These are phyloP conservation scores for Saccharomyces pastorianus DNA, from an alignment of 1,139 yeast species.

Conservation along the genomic window DNA sequence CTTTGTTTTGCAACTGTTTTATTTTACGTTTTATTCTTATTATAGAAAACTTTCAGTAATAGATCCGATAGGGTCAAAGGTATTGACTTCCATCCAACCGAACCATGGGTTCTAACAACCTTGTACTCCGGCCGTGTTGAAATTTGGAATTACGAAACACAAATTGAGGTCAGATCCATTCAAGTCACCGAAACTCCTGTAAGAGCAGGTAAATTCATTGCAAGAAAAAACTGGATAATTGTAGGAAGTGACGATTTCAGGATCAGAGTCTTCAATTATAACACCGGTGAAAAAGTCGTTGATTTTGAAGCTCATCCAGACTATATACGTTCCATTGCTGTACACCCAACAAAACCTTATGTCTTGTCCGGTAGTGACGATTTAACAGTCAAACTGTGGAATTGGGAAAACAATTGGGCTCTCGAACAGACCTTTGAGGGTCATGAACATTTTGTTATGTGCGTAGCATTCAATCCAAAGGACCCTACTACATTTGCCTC, in stretches of 20 bases:
- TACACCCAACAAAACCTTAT: constrained; percentile 88
- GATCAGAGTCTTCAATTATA: constrained; percentile 85
- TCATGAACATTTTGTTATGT: constrained; percentile 92
- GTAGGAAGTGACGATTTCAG: constrained; percentile 96
- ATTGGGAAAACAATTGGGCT: constrained; percentile 93
- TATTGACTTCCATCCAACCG: constrained; percentile 94
- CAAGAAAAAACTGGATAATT: constrained; percentile 95
- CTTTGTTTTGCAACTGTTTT: neutral
- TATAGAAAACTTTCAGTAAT: constrained; percentile 28
- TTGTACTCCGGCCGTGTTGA: constrained; percentile 75
- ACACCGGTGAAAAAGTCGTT: constrained; percentile 86
- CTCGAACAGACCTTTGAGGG: constrained; percentile 89
- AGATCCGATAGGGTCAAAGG: constrained; percentile 95
- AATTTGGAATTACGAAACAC: constrained; percentile 88
- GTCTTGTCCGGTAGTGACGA: constrained; percentile 89
- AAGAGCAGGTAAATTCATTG: constrained; percentile 89
- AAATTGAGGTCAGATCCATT: constrained; percentile 53
- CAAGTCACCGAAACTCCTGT: constrained; percentile 94
- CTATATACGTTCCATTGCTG: constrained; percentile 85
- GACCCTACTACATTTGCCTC: constrained; percentile 97
- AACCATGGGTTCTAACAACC: constrained; percentile 91
- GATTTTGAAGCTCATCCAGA: constrained; percentile 98
- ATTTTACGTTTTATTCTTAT: neutral
- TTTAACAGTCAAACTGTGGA: constrained; percentile 86
- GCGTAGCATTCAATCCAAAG: constrained; percentile 90